Base-by-base conservation (phyloP, 116 monocot genomes). In the Thalassia testudinum region DNA sequence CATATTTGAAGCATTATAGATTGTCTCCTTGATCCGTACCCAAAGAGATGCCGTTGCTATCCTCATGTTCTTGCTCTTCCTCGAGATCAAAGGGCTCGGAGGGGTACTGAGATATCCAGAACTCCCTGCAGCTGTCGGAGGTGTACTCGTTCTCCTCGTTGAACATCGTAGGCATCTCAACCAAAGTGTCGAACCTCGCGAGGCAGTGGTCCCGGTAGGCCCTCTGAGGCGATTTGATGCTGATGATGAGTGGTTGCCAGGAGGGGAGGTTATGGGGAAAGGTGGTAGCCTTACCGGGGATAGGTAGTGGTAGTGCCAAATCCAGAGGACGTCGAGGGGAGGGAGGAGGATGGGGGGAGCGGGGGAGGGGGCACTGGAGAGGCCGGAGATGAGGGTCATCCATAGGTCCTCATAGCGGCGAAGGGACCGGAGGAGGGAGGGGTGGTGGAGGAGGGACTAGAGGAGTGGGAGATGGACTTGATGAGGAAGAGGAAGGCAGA, bases 261-360 rank as follows among this genome's bases (percentile, higher is more conserved):
- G n/a, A n/a, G n/a, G n/a, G n/a, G n/a, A n/a, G n/a, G 22, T 13
- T 7, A 7, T 8, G 14, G 40, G 40, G 40, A 8, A 14, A 8
- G 14, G 7, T 14, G 14, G 14, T 14, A 14, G 5, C 11, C 60
- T 54, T 62, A 80, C 81, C 37, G 78, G 87, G 45, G 50, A 34
- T 18, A 93, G 66, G 62, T 83, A 75, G 69, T 93, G 87, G 71
- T 78, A 93, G 71, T 81, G 81, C 93, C n/a, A n/a, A n/a, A n/a
- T n/a, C n/a, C n/a, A n/a, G n/a, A n/a, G n/a, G n/a, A n/a, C n/a
- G n/a, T n/a, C n/a, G n/a, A n/a, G n/a, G n/a, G n/a, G n/a, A n/a
- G n/a, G n/a, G n/a, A n/a, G n/a, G n/a, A n/a, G n/a, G n/a, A n/a
- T n/a, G n/a, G n/a, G n/a, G n/a, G n/a, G n/a, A n/a, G n/a, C n/a